Base-by-base conservation (phyloP, 495 filamentous ascomycete species). In the Penicillium cataractarum region DNA sequence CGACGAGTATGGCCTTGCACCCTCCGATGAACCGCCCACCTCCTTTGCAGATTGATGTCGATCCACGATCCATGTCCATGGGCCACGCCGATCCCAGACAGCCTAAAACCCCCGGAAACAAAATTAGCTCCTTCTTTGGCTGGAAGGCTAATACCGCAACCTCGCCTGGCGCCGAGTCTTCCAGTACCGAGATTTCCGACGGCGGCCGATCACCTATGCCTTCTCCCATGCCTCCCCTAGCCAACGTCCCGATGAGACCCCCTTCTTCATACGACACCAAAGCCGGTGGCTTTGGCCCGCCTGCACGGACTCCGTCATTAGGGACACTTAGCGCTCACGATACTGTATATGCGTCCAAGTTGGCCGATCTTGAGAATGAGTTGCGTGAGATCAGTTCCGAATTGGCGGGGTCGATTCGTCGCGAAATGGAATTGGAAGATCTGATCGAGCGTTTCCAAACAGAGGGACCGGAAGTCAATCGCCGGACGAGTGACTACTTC, bases 391-490 rank as follows among this genome's bases (percentile, higher is more conserved):
- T 99, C 71, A 95, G 92, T 75, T 85, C 89, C 58, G 96, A 99
- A 77, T 77, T 98, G 70, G 96, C 95, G 24, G 84, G 88, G 33
- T 97, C 94, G 31, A 97, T 99, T 67, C 86, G 90, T 60, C 87
- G 95, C 65, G 95, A 99, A 80, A 93, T 99, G 89, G 95, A 99
- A 66, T 75, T 99, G 51, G 95, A 99, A 72, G 96, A 99, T 70
- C 78, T 97, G 49, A 87, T 98, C 2, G 95, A 99, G 63, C 83
- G 90, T 58, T 75, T 96, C 66, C 92, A 97, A 74, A 77, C 85
- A 35, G 93, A 96, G 66, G 84, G 86, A 58, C 83, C 85, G 3
- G 54, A 69, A 7, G 68, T 68, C 1, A 89, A 86, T 61, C 88
- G 89, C 71, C 85, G 94, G 55, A 97, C 92, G 4, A 99, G 95